Evolutionary conservation across 1,284 basidiomycete species (phyloP).

Genomic region (Boletus smithii): DNA sequence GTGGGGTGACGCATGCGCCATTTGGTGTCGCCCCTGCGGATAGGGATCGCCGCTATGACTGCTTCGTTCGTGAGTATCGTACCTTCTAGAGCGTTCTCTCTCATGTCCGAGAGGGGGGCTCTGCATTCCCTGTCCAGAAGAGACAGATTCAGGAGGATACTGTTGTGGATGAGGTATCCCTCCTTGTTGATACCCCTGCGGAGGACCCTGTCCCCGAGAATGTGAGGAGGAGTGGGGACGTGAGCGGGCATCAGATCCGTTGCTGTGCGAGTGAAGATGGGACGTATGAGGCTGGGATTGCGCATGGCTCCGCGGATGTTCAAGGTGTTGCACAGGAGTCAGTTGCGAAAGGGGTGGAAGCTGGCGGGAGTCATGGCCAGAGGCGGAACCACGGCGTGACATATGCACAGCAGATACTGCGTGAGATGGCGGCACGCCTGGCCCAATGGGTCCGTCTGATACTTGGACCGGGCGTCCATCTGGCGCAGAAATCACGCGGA

Average conservation of each 20-base stretch:
- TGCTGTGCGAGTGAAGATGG: conserved; percentile 36
- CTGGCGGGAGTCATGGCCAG: conserved; percentile 45
- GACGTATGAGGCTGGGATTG: conserved; percentile 40
- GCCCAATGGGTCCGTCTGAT: conserved; percentile 42
- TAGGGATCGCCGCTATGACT: conserved; percentile 30
- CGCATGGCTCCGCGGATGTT: conserved; percentile 34
- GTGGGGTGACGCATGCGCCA: conserved; percentile 40
- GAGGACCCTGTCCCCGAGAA: conserved; percentile 38
- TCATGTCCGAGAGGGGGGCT: conserved; percentile 49
- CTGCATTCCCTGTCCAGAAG: conserved; percentile 44
- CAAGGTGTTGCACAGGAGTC: conserved; percentile 42
- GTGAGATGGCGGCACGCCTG: conserved; percentile 43
- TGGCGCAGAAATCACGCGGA: conserved; percentile 42
- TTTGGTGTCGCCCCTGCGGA: conserved; percentile 32
- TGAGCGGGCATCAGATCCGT: conserved; percentile 36
- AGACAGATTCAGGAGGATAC: conserved; percentile 42
- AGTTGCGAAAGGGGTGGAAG: conserved; percentile 48
- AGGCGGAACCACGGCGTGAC: conserved; percentile 37
- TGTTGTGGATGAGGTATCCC: conserved; percentile 37
- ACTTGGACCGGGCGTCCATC: conserved; percentile 48
- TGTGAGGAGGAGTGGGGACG: conserved; percentile 46
- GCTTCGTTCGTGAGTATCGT: conserved; percentile 38
- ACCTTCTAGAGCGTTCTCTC: conserved; percentile 42
- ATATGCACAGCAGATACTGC: conserved; percentile 31
- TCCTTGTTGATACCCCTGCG: conserved; percentile 35